phyloP scores from a whole-genome alignment of 2,329 filamentous ascomycete genomes.

The Fusarium zealandicum region DNA sequence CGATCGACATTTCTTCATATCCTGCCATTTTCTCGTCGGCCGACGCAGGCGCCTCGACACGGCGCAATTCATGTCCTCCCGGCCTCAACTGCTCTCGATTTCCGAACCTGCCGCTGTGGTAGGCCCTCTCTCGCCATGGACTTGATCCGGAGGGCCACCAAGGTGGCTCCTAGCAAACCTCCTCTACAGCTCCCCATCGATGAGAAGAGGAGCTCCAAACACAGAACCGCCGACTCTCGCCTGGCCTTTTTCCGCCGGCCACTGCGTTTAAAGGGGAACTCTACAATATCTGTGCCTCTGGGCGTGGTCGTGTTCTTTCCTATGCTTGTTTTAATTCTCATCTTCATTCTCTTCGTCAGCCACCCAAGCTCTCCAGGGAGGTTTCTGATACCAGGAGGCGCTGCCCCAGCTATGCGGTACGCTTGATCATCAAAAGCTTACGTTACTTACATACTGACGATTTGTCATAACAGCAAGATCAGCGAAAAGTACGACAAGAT shows the following conservation, averaged over 20 bases:
- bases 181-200: slow-evolving; percentile 56
- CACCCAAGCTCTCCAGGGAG: slow-evolving; percentile 84
- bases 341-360: slow-evolving; percentile 86
- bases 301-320: slow-evolving; percentile 94
- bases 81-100: slow-evolving; percentile 42
- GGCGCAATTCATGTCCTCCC: slow-evolving; percentile 40
- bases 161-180: slow-evolving; percentile 55
- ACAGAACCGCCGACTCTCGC: slow-evolving; percentile 54
- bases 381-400: slow-evolving; percentile 86
- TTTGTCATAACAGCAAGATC: slow-evolving; percentile 73
- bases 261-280: slow-evolving; percentile 89
- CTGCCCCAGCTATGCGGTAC: slow-evolving; percentile 89
- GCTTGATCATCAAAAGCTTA: slow-evolving; percentile 38
- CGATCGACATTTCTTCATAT: slow-evolving; percentile 11
- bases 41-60: slow-evolving; percentile 38
- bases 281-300: slow-evolving; percentile 88
- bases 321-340: slow-evolving; percentile 87
- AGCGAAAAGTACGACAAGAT: slow-evolving; percentile 97
- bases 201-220: slow-evolving; percentile 55
- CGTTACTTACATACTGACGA: slow-evolving; percentile 25
- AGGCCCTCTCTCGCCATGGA: slow-evolving; percentile 56
- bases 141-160: slow-evolving; percentile 63
- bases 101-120: slow-evolving; percentile 52
- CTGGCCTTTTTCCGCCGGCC: slow-evolving; percentile 86
- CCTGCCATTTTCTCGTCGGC: slow-evolving; percentile 29